Base-by-base conservation (phyloP, 2,329 filamentous ascomycete species). In the Ophiostoma perfectum region DNA sequence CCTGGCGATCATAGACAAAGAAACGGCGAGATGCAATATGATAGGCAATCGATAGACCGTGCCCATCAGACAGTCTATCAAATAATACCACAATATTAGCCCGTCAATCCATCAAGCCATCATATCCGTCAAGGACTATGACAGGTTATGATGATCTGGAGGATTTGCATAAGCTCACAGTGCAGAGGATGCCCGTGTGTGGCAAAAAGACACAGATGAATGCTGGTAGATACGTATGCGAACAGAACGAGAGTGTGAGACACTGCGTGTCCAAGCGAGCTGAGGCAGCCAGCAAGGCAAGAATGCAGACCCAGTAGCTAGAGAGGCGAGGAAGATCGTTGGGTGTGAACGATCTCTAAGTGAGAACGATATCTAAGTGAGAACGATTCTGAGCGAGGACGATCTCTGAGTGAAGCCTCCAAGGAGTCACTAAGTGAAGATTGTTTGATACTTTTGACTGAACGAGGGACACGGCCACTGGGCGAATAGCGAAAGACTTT, bases 1-100 rank as follows among this genome's bases (percentile, higher is more conserved):
- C 49, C 49, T 55, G 49, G 9, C 49, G 49, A 55, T 55, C 49
- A 16, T 55, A 55, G 49, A 55, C 49, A 55, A 55, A 55, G 49
- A 55, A 55, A 55, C 49, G 49, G n/a, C 18, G 27, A 55, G 1
- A 55, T 55, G 18, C n/a, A 36, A 55, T 27, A 3, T 55, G 18
- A 55, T 55, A 55, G 49, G 14, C 49, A 55, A 55, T 55, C 49
- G n/a, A 55, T 55, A 55, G 49, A 27, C 49, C 12, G 16, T 27
- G 27, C 27, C 12, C 45, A 14, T 44, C 42, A 9, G 12, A 16
- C 45, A 47, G 45, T n/a, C 45, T n/a, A 47, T n/a, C 14, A 47
- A 16, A 14, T 16, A 9, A 47, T 47, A 27, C 27, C 27, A 27
- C 27, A 12, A 14, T 16, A 47, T 27, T 6, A 27, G 49, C n/a